phyloP scores from a whole-genome alignment of 805 yeast species.

The Saccharomycopsis sp. region DNA sequence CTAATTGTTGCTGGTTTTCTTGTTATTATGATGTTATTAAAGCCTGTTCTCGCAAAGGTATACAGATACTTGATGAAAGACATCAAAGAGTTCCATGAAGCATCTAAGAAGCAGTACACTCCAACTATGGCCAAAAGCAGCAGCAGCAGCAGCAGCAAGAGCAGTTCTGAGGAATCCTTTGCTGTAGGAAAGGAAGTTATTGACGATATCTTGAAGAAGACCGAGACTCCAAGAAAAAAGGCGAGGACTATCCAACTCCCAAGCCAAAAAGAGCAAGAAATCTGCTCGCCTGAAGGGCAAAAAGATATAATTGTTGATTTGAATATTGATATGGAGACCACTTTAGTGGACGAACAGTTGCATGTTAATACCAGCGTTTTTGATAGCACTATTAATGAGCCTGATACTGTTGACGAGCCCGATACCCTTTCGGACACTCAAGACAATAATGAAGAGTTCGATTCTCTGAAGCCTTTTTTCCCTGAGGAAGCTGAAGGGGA shows the following conservation, averaged over 20 bases:
- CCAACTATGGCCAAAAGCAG: neutral
- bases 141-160: neutral
- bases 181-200: neutral
- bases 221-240: neutral
- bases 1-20: neutral
- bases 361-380: neutral
- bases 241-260: neutral
- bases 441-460: neutral
- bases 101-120: conserved; percentile 8
- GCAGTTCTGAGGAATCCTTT: neutral
- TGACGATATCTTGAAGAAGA: neutral
- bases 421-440: no score
- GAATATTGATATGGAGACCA: neutral
- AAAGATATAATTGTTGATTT: neutral
- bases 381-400: conserved; percentile 2
- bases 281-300: neutral
- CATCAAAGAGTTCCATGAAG: conserved; percentile 12
- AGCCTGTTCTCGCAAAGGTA: neutral
- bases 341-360: neutral
- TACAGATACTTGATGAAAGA: conserved; percentile 7
- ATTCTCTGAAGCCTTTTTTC: neutral
- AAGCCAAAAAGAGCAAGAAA: neutral
- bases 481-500: neutral
- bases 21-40: neutral
- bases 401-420: no score